Base-by-base conservation (phyloP, 2,329 filamentous ascomycete genomes). In the Pseudocercospora eumusae region DNA sequence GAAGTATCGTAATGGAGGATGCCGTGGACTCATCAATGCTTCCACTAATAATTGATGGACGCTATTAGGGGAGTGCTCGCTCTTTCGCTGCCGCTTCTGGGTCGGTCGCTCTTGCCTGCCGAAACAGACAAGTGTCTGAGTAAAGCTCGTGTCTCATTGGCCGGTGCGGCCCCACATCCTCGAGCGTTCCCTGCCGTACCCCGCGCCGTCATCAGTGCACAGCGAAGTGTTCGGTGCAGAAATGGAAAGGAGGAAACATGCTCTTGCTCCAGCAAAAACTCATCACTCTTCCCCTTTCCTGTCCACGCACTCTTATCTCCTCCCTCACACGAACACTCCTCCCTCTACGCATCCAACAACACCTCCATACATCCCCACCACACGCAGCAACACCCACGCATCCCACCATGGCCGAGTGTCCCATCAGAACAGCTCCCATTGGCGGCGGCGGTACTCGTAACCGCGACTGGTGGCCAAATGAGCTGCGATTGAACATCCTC, bases 391-490 rank as follows among this genome's bases (percentile, higher is more conserved):
- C 33, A 40, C 31, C 15, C 25, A 13, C 52, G 55, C 50, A 47
- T 45, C 49, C 18, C 59, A 69, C 49, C 63, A 72, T 71, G 68
- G 66, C 57, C 57, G 65, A 73, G 65, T 75, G 73, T 61, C 73
- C 73, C 23, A 64, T 75, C 45, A 64, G 68, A 53, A 57, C 65
- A 58, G 67, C 69, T 68, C 71, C 71, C 65, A 65, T 68, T 42
- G 73, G 69, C 56, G 72, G 73, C 53, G 73, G 84, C 69, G 90
- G 89, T 70, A 89, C 87, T 69, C 79, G 80, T 64, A 91, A 87
- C 80, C 72, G 70, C 59, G 88, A 92, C 80, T 91, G 88, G 86
- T 92, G 89, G 89, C 89, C 90, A 58, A 82, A 86, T 61, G 79
- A 83, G 69, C 77, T 92, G 66, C 84, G 81, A 72, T 81, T 91